Evolutionary conservation across 371 early-diverging fungal genomes (phyloP).

Genomic region (Dichotomocladium elegans): DNA sequence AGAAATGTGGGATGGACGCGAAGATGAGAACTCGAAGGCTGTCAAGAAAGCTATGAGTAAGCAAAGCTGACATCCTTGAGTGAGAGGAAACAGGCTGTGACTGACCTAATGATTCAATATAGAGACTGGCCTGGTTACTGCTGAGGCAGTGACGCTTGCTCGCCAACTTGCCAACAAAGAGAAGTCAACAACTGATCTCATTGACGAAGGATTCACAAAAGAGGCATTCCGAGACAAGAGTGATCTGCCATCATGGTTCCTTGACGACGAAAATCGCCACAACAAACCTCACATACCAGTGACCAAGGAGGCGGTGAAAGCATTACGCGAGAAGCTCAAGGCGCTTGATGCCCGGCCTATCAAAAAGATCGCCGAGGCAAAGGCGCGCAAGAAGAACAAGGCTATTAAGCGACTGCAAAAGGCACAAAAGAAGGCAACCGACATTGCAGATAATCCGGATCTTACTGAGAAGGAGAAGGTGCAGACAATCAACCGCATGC

Average conservation of each 20-base stretch:
- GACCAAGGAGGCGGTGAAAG: slow-evolving; percentile 92
- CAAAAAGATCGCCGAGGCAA: slow-evolving; percentile 98
- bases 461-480: slow-evolving; percentile 89
- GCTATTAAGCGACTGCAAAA: slow-evolving; percentile 65
- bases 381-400: slow-evolving; percentile 91
- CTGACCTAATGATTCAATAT: not conserved
- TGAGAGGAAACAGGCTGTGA: not conserved
- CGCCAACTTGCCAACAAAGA: slow-evolving; percentile 77
- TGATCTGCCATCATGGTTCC: slow-evolving; percentile 90
- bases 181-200: slow-evolving; percentile 69
- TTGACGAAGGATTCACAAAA: slow-evolving; percentile 89
- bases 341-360: slow-evolving; percentile 95
- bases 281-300: slow-evolving; percentile 87
- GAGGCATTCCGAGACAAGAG: slow-evolving; percentile 84
- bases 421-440: slow-evolving; percentile 85
- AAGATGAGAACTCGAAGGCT: slow-evolving; percentile 68
- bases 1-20: slow-evolving; percentile 63
- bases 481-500: slow-evolving; percentile 72
- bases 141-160: slow-evolving; percentile 89
- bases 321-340: slow-evolving; percentile 74
- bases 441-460: slow-evolving; percentile 83
- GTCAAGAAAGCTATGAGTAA: slow-evolving; percentile 50
- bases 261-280: slow-evolving; percentile 86
- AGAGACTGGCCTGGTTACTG: slow-evolving; percentile 64
- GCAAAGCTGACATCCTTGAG: not conserved